Percentiles rank a stretch among this genome's conserved stretches.
Conservation (phyloP, 192 early-diverging fungal species). For the Linnemannia schmuckeri region DNA sequence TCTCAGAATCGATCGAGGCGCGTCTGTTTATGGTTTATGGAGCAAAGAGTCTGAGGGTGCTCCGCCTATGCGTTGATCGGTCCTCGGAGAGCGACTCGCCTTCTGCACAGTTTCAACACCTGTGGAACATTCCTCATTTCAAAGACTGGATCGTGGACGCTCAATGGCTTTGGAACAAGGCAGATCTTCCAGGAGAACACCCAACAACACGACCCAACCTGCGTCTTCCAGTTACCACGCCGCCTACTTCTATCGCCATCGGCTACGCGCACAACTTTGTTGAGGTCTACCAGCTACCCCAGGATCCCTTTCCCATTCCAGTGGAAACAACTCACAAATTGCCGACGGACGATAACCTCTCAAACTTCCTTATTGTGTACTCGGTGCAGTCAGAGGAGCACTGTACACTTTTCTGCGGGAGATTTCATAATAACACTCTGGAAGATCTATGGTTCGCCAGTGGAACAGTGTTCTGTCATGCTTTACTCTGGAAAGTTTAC, state of each 20-base stretch:
- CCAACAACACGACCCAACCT: slow-evolving; percentile 35
- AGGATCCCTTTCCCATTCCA: slow-evolving; percentile 25
- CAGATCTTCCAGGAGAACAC: slow-evolving; percentile 23
- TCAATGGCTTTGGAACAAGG: slow-evolving; percentile 71
- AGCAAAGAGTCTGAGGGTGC: slow-evolving; percentile 50
- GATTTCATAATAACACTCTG: slow-evolving; percentile 71
- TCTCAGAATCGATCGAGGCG: slow-evolving; percentile 14
- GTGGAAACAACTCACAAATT: background rate
- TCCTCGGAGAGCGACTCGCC: background rate
- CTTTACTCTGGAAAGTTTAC: slow-evolving; percentile 76
- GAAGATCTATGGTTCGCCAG: slow-evolving; percentile 70
- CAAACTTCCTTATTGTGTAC: slow-evolving; percentile 36
- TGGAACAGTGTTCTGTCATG: slow-evolving; percentile 90
- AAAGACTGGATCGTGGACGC: slow-evolving; percentile 86
- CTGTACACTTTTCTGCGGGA: slow-evolving; percentile 83
- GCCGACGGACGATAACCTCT: slow-evolving; percentile 8
- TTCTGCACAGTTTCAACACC: slow-evolving; percentile 28
- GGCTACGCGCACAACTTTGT: slow-evolving; percentile 85
- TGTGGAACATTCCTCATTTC: slow-evolving; percentile 57
- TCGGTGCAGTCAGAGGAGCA: slow-evolving; percentile 72
- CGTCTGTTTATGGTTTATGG: slow-evolving; percentile 56
- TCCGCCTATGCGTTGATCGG: slow-evolving; percentile 27
- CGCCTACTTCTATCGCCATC: slow-evolving; percentile 65
- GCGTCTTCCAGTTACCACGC: background rate
- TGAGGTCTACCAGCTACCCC: slow-evolving; percentile 62